Evolutionary conservation across 2,329 filamentous ascomycete genomes (phyloP).

Genomic region (Cordyceps pruinosa): DNA sequence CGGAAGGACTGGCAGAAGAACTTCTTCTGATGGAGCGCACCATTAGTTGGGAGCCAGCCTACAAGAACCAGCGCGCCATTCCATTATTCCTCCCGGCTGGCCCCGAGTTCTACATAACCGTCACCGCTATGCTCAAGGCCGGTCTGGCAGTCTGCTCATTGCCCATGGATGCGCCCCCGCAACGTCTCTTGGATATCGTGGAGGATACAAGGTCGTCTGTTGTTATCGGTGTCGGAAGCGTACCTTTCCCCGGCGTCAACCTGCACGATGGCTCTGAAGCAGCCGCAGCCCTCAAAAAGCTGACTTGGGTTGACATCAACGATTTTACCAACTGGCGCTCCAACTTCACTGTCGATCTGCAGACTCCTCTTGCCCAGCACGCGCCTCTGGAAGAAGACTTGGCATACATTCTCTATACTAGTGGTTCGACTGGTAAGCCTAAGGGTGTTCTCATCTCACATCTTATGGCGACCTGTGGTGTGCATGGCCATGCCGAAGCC

Average conservation of each 20-base stretch:
- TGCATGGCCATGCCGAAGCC: conserved; percentile 9
- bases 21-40: conserved; percentile 8
- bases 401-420: conserved; percentile 37
- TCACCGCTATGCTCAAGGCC: conserved; percentile 16
- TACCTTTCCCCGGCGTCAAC: conserved; percentile 22
- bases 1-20: conserved; percentile 7
- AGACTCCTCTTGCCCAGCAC: not conserved
- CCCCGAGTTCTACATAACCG: conserved; percentile 11
- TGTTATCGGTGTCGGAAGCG: conserved; percentile 16
- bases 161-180: conserved; percentile 8
- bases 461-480: conserved; percentile 33
- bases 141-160: conserved; percentile 8
- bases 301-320: conserved; percentile 7
- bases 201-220: conserved; percentile 7
- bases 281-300: not conserved
- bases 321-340: conserved; percentile 11
- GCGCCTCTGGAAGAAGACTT: conserved; percentile 22
- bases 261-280: conserved; percentile 8
- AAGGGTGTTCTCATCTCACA: conserved; percentile 68
- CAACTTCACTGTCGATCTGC: conserved; percentile 7
- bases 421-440: conserved; percentile 41
- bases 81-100: conserved; percentile 12
- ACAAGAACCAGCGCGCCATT: conserved; percentile 10
- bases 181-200: conserved; percentile 9
- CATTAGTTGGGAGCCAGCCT: conserved; percentile 5